These are phyloP conservation scores for Tuber indicum DNA, from an alignment of 495 filamentous ascomycete species.

Conservation along the genomic window DNA sequence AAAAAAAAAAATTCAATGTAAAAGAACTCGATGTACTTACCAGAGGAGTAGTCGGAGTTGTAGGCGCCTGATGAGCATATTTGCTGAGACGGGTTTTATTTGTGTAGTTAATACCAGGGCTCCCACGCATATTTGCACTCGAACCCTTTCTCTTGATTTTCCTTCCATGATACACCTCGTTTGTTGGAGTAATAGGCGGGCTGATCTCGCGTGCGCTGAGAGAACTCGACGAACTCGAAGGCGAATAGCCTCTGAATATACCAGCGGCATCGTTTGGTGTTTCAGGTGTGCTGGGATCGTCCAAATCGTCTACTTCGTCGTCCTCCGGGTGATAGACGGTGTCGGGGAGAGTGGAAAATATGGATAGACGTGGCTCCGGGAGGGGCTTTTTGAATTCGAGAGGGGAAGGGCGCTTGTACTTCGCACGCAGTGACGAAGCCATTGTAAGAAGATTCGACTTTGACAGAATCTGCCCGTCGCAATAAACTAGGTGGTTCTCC, in stretches of 20 bases:
- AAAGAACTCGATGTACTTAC: not conserved
- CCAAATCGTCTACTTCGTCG: slow-evolving; percentile 21
- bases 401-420: slow-evolving; percentile 15
- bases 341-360: slow-evolving; percentile 17
- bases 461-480: not conserved
- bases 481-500: not conserved
- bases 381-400: slow-evolving; percentile 18
- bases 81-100: not conserved
- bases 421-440: slow-evolving; percentile 8
- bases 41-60: slow-evolving; percentile 4
- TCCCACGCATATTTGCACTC: slow-evolving; percentile 5
- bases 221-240: slow-evolving; percentile 1
- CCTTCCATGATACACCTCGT: slow-evolving; percentile 5
- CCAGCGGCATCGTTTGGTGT: slow-evolving; percentile 5
- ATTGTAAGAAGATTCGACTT: not conserved
- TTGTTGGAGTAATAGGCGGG: slow-evolving; percentile 9
- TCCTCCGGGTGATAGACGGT: slow-evolving; percentile 32
- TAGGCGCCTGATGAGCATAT: slow-evolving; percentile 4
- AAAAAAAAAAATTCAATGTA: not conserved
- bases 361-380: slow-evolving; percentile 17
- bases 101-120: slow-evolving; percentile 3
- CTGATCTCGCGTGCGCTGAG: slow-evolving; percentile 6
- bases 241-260: slow-evolving; percentile 4
- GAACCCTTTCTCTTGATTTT: slow-evolving; percentile 4
- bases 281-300: slow-evolving; percentile 4